phyloP scores from a whole-genome alignment of 306 rosid genomes.

The Ormosia semicastrata region DNA sequence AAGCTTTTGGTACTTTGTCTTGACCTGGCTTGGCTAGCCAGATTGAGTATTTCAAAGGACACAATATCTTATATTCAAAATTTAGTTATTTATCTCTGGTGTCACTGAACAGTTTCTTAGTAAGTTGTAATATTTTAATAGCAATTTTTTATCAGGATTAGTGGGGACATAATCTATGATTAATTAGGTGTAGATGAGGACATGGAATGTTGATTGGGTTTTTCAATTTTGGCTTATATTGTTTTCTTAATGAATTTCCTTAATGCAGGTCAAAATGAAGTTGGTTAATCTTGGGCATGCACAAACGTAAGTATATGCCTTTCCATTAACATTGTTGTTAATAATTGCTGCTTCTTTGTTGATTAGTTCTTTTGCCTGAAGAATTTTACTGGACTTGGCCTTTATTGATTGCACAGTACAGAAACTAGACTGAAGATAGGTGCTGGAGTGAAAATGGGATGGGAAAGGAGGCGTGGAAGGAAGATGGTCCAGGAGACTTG shows the following conservation, averaged over 20 bases:
- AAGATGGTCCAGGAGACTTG: slow-evolving; percentile 66
- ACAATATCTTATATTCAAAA: neutral
- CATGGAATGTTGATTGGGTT: neutral
- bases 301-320: slow-evolving; percentile 63
- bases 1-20: neutral
- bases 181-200: neutral
- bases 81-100: neutral
- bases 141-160: neutral
- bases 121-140: neutral
- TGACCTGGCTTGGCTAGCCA: neutral
- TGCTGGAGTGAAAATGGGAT: slow-evolving; percentile 70
- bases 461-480: slow-evolving; percentile 64
- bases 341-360: neutral
- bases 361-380: neutral
- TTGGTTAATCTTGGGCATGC: slow-evolving; percentile 79
- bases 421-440: slow-evolving; percentile 80
- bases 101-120: slow-evolving; percentile 1
- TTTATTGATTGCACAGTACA: slow-evolving; percentile 50
- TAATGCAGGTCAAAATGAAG: slow-evolving; percentile 87
- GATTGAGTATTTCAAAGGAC: slow-evolving; percentile 5
- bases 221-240: neutral
- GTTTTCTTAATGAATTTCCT: slow-evolving; percentile 7
- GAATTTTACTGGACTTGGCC: neutral
- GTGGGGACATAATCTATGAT: neutral
- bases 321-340: slow-evolving; percentile 8